Percentiles rank a stretch among this genome's conserved stretches.
phyloP scores from a whole-genome alignment of 176 grass and related monocot species.

The Oryza officinalis region DNA sequence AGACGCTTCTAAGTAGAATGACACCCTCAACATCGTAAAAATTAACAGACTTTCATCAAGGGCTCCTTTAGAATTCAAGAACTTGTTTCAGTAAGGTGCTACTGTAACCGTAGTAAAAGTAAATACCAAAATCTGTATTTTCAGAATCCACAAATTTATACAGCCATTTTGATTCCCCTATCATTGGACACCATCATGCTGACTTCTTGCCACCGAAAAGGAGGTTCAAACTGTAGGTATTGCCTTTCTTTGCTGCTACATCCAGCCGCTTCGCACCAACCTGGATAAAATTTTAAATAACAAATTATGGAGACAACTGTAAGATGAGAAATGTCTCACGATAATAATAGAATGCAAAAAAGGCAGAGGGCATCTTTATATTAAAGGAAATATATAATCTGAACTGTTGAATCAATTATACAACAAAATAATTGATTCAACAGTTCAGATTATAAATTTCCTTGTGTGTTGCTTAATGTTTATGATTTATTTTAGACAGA shows the following conservation, averaged over 20 bases:
- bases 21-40: no score
- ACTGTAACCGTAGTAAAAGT: not conserved
- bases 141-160: not conserved
- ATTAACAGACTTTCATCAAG: not conserved
- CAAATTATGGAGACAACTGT: not conserved
- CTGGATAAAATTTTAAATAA: slow-evolving; percentile 35
- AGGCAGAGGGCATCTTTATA: not conserved
- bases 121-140: not conserved
- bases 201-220: slow-evolving; percentile 80
- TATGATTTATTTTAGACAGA: no score
- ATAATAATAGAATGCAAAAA: not conserved
- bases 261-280: slow-evolving; percentile 82
- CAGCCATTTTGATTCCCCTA: not conserved
- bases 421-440: not conserved
- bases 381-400: no score
- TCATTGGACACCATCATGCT: slow-evolving; percentile 21
- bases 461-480: not conserved
- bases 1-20: not conserved
- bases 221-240: slow-evolving; percentile 72
- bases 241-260: slow-evolving; percentile 69
- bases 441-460: not conserved
- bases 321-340: not conserved
- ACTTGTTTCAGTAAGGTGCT: not conserved
- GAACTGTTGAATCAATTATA: no score
- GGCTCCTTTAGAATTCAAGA: not conserved